Percentiles rank a stretch among this genome's conserved stretches.
Conservation (phyloP, 805 yeast genomes). For the Cyberlindnera euphorbiae region DNA sequence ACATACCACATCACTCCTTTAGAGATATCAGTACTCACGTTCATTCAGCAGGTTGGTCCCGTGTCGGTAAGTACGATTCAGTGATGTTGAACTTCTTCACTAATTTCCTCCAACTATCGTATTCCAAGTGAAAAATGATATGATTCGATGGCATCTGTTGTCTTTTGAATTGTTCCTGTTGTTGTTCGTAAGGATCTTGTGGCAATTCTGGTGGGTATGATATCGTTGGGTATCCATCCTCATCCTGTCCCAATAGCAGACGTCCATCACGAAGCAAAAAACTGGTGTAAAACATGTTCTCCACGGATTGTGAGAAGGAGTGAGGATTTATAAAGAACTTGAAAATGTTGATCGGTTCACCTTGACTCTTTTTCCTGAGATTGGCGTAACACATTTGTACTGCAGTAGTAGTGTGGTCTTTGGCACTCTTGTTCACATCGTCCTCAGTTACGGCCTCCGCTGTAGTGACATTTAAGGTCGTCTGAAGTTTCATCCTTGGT, state of each 20-base stretch:
- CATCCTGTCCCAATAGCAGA: conserved; percentile 49
- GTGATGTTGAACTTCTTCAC: conserved; percentile 52
- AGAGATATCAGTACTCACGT: too few relatives aligned
- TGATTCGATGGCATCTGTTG: conserved; percentile 41
- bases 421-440: conserved; percentile 46
- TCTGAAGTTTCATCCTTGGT: conserved; percentile 39
- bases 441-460: conserved; percentile 51
- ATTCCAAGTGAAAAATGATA: conserved; percentile 68
- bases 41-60: conserved; percentile 1
- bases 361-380: conserved; percentile 29
- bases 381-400: conserved; percentile 49
- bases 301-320: conserved; percentile 75
- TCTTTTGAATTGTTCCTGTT: conserved; percentile 25
- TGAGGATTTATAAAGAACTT: conserved; percentile 68
- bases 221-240: conserved; percentile 40
- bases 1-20: too few relatives aligned
- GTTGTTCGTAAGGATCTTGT: conserved; percentile 21
- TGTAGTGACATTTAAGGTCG: conserved; percentile 37
- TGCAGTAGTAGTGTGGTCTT: conserved; percentile 60
- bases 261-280: conserved; percentile 74
- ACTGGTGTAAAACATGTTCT: conserved; percentile 78
- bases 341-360: conserved; percentile 50
- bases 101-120: conserved; percentile 57
- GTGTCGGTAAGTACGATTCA: conserved; percentile 43
- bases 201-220: conserved; percentile 30